Conservation (phyloP, 345 rosid species). For the Kandelia obovata region DNA sequence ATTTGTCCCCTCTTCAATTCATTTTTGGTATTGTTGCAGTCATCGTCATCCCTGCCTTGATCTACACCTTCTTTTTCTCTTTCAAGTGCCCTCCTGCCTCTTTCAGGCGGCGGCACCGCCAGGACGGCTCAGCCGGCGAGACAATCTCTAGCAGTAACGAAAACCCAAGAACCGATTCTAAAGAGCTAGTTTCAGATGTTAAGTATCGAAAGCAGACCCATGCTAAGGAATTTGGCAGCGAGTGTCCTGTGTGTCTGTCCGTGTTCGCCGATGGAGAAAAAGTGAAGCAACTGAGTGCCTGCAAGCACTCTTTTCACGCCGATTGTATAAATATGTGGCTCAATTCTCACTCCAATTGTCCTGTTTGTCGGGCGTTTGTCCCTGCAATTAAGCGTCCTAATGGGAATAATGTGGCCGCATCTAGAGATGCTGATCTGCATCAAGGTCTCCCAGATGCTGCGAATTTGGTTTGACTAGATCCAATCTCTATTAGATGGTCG, state of each 20-base stretch:
- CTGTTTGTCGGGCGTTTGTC: slow-evolving; percentile 65
- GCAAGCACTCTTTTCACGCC: slow-evolving; percentile 73
- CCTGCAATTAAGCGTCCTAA: slow-evolving; percentile 32
- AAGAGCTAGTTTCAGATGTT: slow-evolving; percentile 19
- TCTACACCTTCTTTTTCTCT: slow-evolving; percentile 61
- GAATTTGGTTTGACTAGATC: slow-evolving; percentile 46
- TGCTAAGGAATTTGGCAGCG: slow-evolving; percentile 49
- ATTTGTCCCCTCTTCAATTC: slow-evolving; percentile 64
- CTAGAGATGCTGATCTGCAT: slow-evolving; percentile 44
- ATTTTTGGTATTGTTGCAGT: slow-evolving; percentile 62
- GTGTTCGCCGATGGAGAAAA: slow-evolving; percentile 54
- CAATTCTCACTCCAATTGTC: slow-evolving; percentile 53
- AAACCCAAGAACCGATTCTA: slow-evolving; percentile 1
- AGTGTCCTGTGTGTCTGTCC: slow-evolving; percentile 71
- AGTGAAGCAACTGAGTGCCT: slow-evolving; percentile 46
- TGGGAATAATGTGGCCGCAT: slow-evolving; percentile 1
- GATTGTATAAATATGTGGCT: slow-evolving; percentile 68
- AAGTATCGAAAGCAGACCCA: slow-evolving; percentile 45
- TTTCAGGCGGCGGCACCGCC: slow-evolving; percentile 16
- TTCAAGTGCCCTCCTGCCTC: slow-evolving; percentile 44
- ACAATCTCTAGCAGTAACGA: neutral
- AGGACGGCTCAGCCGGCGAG: neutral
- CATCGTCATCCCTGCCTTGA: slow-evolving; percentile 63
- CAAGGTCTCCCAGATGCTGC: slow-evolving; percentile 72
- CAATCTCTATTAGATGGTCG: too few relatives aligned